Base-by-base conservation (phyloP, 441 rosid genomes). In the Euphorbia schlechtendalii region DNA sequence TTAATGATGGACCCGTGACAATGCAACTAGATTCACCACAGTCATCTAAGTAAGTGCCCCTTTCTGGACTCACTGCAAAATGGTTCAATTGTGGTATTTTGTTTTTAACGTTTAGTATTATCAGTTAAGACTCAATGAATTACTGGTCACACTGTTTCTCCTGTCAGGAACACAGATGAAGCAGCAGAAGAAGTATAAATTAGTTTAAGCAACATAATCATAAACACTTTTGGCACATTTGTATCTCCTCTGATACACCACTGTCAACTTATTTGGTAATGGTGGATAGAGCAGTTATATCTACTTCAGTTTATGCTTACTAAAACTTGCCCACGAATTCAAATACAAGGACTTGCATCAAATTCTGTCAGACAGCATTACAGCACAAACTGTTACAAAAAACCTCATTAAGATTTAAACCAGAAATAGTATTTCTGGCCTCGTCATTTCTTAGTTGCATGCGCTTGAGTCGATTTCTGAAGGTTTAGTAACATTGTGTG, bases 1-100 rank as follows among this genome's bases (percentile, higher is more conserved):
- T 80, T 48, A 93, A 93, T 45, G 97, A 90, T 56, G 98, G 98
- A 36, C 98, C 97, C 24, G 95, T 90, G 18, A 93, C 97, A 2
- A 83, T 93, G 95, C 98, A 90, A 72, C 81, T 88, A 0, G 95
- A 93, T 17, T 90, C 97, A 36, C 60, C 77, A 0, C 88, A 77
- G 70, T 61, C 88, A 15, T 75, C 88, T 53, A 84, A 79, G 96
- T 88, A 68, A 83, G 86, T 71, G 40, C 59, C 20, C 0, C 9
- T 36, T 53, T 24, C 49, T 30, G 59, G 25, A 18, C 43, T 69
- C 32, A 68, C 53, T n/a, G 8, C 34, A 1, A 43, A n/a, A n/a
- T n/a, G n/a, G n/a, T n/a, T n/a, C n/a, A n/a, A n/a, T 36, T 51
- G 0, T 32, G 18, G 61, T 61, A 4, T 18, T 24, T 21, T 9